Evolutionary conservation across 768 basidiomycete species (phyloP).

Genomic region (Kwoniella europaea): DNA sequence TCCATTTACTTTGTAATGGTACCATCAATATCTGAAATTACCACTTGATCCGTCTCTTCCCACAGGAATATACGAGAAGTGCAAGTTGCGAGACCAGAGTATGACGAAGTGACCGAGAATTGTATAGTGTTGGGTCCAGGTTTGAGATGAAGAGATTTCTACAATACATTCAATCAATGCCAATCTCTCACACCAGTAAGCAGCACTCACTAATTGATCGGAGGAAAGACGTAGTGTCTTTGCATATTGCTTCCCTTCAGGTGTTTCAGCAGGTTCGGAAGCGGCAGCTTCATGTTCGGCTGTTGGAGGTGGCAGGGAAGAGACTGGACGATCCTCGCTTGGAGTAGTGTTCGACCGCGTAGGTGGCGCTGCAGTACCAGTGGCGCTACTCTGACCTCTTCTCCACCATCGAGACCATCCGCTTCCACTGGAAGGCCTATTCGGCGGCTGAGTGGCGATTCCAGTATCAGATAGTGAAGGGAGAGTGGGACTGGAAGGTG

Average conservation of each 20-base stretch:
- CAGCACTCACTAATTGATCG: slow-evolving; percentile 77
- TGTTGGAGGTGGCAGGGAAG: not conserved
- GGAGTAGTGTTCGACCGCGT: slow-evolving; percentile 14
- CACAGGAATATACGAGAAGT: slow-evolving; percentile 93
- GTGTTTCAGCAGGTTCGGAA: not conserved
- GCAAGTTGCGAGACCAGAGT: slow-evolving; percentile 74
- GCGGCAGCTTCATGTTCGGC: not conserved
- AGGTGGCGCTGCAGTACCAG: slow-evolving; percentile 9
- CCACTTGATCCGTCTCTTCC: slow-evolving; percentile 86
- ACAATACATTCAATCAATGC: slow-evolving; percentile 1
- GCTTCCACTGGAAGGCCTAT: slow-evolving; percentile 40
- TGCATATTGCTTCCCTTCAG: slow-evolving; percentile 68
- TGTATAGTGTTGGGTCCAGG: slow-evolving; percentile 88
- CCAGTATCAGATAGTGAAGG: slow-evolving; percentile 30
- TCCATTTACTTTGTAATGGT: slow-evolving; percentile 89
- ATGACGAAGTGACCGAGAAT: slow-evolving; percentile 83
- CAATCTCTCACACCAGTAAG: too few relatives aligned
- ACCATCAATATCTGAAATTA: slow-evolving; percentile 97
- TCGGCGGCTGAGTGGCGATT: slow-evolving; percentile 2
- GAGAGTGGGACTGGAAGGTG: slow-evolving; percentile 13
- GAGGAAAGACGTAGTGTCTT: slow-evolving; percentile 93
- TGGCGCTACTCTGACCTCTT: slow-evolving; percentile 36
- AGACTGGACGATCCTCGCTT: slow-evolving; percentile 3
- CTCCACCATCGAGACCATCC: slow-evolving; percentile 59
- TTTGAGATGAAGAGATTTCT: slow-evolving; percentile 85